Base-by-base conservation (phyloP, 805 yeast species). In the Candida vartiovaarae region DNA sequence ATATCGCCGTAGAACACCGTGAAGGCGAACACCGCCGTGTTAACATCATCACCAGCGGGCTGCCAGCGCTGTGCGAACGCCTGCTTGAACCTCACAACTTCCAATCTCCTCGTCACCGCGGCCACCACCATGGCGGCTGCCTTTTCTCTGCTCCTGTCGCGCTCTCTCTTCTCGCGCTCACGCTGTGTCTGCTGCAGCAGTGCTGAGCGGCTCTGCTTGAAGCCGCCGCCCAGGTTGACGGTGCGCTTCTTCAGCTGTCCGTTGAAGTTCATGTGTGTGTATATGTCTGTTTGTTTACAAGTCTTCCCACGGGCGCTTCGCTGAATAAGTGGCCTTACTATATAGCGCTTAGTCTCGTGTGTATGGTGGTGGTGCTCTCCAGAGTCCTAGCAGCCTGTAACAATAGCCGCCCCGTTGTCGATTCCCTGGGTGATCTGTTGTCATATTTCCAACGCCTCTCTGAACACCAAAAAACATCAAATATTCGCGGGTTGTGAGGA, bases 161-260 rank as follows among this genome's bases (percentile, higher is more conserved):
- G 59, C 45, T 84, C 89, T 45, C 97, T 72, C 46, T 72, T 73
- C 45, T 70, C 72, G 34, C 97, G 70, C 48, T 85, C 88, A 34
- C 65, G 65, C 51, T 77, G 76, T 4, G 95, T 80, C 50, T 75
- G 78, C 45, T 74, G 76, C n/a, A 91, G 63, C 68, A 52, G 72
- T 60, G 44, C 66, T 53, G 46, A 69, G 62, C 60, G 72, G 55
- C 48, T 63, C 42, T 41, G 61, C 32, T 43, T 43, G 45, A 39
- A 44, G 49, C 52, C 70, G 50, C 59, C 82, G 66, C 56, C 91
- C 74, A 52, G 78, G 70, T 67, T 91, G 42, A 74, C 75, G 32
- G 84, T 67, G 42, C 78, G 67, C 49, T 78, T 72, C 41, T 69
- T 67, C 20, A 78, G 68, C 51, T 77, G 80, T 5, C 95, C 95